Evolutionary conservation across 1,284 basidiomycete genomes (phyloP), one percentile per base, ranked within the genome.

Genomic region (Pisolithus thermaeus): DNA sequence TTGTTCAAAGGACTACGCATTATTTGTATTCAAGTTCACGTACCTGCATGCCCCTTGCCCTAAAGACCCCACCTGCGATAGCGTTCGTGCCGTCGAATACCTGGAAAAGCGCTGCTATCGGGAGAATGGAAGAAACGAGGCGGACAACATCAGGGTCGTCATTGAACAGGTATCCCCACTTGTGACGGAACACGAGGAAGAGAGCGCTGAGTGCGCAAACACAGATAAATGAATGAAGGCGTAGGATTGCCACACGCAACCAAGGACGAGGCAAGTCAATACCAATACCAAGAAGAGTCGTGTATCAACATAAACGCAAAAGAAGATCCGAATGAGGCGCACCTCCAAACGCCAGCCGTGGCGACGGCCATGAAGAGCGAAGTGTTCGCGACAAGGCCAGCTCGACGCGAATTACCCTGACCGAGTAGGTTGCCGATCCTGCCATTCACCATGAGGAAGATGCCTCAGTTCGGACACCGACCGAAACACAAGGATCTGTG

Each of bases 161-260:
- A 61, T 93, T 96, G 73, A 97, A 96, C 6, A 96, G 64, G 62
- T 86, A 83, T 0, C 80, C 88, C 88, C 90, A 93, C 5, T 74
- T 72, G 42, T 84, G 66, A 4, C 89, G 77, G 75, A 92, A 91
- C 18, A 78, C 63, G 54, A 93, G 64, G 67, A 91, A 89, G 63
- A 91, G 72, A 0, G 76, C 59, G 55, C 88, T 91, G 56, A 32
- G 35, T 25, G 27, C n/a, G 23, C 35, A 40, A 23, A 46, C 9
- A 38, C 3, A 22, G 20, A 43, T 11, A 22, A 4, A 41, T 37
- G 46, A n/a, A 9, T 9, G 37, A 7, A 20, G 36, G 28, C 8
- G 12, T 7, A 16, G 9, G 4, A 9, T 9, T 7, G 16, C 16
- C 40, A n/a, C 23, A 32, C 7, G 27, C n/a, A 27, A 18, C 32